These are phyloP conservation scores for Dendrobium chrysotoxum DNA, from an alignment of 106 monocot genomes.

Conservation along the genomic window DNA sequence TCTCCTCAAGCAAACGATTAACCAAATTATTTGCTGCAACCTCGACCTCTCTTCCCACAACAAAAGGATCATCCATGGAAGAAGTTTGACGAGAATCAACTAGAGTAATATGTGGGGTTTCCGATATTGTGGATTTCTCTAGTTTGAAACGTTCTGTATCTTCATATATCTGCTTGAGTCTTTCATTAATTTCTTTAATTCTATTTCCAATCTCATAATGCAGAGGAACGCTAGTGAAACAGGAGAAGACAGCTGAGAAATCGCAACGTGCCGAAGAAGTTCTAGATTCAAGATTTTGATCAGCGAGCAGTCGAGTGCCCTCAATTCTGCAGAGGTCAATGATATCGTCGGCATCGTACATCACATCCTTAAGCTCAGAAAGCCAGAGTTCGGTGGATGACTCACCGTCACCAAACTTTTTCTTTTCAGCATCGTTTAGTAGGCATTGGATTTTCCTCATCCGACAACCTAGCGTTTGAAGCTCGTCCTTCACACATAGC, in stretches of 20 bases:
- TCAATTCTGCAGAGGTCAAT: conserved; percentile 16
- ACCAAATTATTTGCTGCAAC: conserved; percentile 9
- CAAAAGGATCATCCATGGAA: background rate
- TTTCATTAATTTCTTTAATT: too few species aligned
- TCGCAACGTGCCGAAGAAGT: background rate
- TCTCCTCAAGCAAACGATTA: background rate
- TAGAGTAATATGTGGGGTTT: background rate
- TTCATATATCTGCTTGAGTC: background rate
- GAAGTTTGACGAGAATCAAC: background rate
- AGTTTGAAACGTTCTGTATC: background rate
- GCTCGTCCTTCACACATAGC: too few species aligned
- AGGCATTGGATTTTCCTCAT: conserved; percentile 4
- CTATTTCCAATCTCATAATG: too few species aligned
- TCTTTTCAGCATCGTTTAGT: conserved; percentile 4
- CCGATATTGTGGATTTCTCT: background rate
- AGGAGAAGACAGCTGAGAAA: too few species aligned
- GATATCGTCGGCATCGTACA: conserved; percentile 11
- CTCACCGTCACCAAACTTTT: background rate
- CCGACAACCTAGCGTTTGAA: background rate
- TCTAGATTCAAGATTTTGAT: background rate
- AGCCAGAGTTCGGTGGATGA: background rate
- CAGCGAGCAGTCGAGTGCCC: background rate
- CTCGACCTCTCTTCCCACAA: too few species aligned
- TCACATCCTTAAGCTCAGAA: conserved; percentile 8
- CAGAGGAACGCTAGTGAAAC: too few species aligned